Conservation (phyloP, 768 basidiomycete genomes). For the Chalciporus sphaerocephalus region DNA sequence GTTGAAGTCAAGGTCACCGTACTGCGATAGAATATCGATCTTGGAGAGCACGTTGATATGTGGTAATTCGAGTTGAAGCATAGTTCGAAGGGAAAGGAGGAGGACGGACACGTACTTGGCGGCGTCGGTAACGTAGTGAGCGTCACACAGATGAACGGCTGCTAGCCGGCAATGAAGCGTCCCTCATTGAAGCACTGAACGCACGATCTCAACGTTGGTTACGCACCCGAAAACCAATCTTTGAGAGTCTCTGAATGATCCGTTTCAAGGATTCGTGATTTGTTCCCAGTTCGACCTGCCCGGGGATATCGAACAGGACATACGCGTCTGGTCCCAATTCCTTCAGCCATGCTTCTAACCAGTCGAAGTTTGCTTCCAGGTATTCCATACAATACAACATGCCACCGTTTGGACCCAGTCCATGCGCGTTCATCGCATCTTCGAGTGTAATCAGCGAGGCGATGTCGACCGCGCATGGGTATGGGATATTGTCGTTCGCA, state of each 20-base stretch:
- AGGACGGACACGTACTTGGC: conserved; percentile 92
- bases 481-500: conserved; percentile 84
- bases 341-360: conserved; percentile 66
- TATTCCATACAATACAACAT: conserved; percentile 98
- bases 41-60: conserved; percentile 97
- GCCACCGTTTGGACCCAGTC: conserved; percentile 91
- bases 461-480: conserved; percentile 87
- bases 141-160: conserved; percentile 92
- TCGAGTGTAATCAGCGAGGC: conserved; percentile 79
- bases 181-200: neutral
- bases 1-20: conserved; percentile 95
- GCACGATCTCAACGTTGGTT: conserved; percentile 7
- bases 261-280: conserved; percentile 87
- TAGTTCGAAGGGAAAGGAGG: conserved; percentile 86
- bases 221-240: conserved; percentile 81
- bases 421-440: conserved; percentile 79
- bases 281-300: conserved; percentile 96
- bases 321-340: conserved; percentile 73
- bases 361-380: conserved; percentile 90
- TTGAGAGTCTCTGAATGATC: conserved; percentile 66
- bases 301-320: conserved; percentile 92
- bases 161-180: conserved; percentile 56
- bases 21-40: conserved; percentile 83
- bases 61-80: conserved; percentile 98
- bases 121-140: conserved; percentile 95